phyloP scores from a whole-genome alignment of 179 eudicot genomes.

The Vitellaria paradoxa region DNA sequence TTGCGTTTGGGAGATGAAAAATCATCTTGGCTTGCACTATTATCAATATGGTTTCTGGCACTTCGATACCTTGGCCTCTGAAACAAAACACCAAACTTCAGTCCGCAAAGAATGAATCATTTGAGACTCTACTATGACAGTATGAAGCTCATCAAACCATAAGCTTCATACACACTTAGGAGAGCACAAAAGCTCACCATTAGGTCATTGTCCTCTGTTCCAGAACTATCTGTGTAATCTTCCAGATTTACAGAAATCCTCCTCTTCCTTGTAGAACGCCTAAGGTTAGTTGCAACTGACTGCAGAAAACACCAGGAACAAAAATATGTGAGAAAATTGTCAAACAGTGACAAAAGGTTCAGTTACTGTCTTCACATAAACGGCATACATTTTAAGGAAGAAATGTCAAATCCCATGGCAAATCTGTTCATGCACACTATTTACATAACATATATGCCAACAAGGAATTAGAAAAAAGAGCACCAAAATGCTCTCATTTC shows the following conservation, averaged over 20 bases:
- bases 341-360: background rate
- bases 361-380: background rate
- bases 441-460: background rate
- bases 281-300: constrained; percentile 71
- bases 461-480: background rate
- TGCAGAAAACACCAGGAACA: constrained; percentile 35
- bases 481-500: background rate
- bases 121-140: constrained; percentile 13
- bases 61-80: constrained; percentile 69
- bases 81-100: constrained; percentile 18
- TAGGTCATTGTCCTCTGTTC: constrained; percentile 80
- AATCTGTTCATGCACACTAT: background rate
- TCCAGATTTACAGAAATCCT: constrained; percentile 70
- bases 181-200: constrained; percentile 60
- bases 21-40: constrained; percentile 53
- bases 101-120: constrained; percentile 11
- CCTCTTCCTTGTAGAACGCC: constrained; percentile 97
- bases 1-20: constrained; percentile 45
- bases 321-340: background rate
- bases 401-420: background rate
- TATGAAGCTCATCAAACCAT: constrained; percentile 15
- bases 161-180: background rate
- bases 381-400: background rate
- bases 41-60: constrained; percentile 56
- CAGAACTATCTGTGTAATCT: constrained; percentile 86